These are phyloP conservation scores for Solanum appendiculatum DNA, from an alignment of 257 asterid genomes.

Conservation along the genomic window DNA sequence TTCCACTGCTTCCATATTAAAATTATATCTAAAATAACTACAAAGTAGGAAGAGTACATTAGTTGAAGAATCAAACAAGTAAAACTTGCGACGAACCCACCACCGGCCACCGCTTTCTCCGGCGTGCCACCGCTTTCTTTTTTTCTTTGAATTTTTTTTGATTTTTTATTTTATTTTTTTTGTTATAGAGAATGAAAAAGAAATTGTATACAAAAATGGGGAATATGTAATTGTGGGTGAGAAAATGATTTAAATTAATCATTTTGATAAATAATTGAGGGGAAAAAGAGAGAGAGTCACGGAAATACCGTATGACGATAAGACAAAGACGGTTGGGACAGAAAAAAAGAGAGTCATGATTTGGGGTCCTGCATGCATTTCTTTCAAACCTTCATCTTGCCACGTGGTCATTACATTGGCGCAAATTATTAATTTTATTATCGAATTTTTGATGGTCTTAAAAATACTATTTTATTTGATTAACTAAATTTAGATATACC, in stretches of 20 bases:
- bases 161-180: background rate
- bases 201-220: background rate
- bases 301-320: background rate
- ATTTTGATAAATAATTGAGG: background rate
- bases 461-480: fast-evolving
- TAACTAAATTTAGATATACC: no score
- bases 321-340: background rate
- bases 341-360: background rate
- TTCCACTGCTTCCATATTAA: background rate
- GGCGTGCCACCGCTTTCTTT: background rate
- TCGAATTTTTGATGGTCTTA: no score
- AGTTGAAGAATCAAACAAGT: background rate
- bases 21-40: background rate
- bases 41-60: background rate
- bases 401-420: background rate
- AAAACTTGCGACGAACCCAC: background rate
- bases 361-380: background rate
- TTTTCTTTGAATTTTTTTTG: background rate
- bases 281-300: background rate
- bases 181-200: background rate
- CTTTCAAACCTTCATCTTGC: background rate
- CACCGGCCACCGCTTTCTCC: background rate
- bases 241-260: background rate
- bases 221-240: background rate
- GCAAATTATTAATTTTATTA: no score